Conservation (phyloP, 1,284 basidiomycete genomes). For the Ustilago sp. region DNA sequence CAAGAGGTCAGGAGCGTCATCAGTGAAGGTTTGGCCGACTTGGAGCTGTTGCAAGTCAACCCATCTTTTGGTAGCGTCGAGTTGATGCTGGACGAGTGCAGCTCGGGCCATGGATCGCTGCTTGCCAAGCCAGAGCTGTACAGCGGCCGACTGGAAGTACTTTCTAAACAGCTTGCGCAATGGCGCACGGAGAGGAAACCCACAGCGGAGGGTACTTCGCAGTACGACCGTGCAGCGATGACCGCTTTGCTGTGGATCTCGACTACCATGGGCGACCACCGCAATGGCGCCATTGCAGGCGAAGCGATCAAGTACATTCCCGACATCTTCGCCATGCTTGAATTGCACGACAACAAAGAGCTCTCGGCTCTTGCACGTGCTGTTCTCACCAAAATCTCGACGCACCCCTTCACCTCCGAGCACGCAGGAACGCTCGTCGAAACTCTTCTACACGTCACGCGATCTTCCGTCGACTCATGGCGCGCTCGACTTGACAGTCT, state of each 20-base stretch:
- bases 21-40: constrained; percentile 69
- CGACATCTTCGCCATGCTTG: constrained; percentile 65
- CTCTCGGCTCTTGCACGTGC: constrained; percentile 55
- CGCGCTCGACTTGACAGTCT: constrained; percentile 62
- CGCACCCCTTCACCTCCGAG: constrained; percentile 54
- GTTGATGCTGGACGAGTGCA: constrained; percentile 78
- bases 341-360: constrained; percentile 67
- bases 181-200: constrained; percentile 69
- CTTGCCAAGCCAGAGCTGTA: constrained; percentile 73
- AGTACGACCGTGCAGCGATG: constrained; percentile 64
- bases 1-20: constrained; percentile 70
- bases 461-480: constrained; percentile 62
- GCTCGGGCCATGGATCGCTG: constrained; percentile 72
- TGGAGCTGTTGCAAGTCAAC: constrained; percentile 72
- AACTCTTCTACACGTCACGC: constrained; percentile 55
- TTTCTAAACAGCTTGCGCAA: constrained; percentile 62
- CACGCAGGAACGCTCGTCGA: constrained; percentile 53
- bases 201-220: constrained; percentile 68
- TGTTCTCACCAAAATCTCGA: constrained; percentile 62
- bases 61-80: constrained; percentile 80
- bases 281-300: constrained; percentile 57
- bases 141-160: constrained; percentile 73
- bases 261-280: constrained; percentile 66
- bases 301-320: constrained; percentile 65
- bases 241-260: constrained; percentile 64